Evolutionary conservation across 345 rosid genomes (phyloP).

Genomic region (Cardamine resedifolia): DNA sequence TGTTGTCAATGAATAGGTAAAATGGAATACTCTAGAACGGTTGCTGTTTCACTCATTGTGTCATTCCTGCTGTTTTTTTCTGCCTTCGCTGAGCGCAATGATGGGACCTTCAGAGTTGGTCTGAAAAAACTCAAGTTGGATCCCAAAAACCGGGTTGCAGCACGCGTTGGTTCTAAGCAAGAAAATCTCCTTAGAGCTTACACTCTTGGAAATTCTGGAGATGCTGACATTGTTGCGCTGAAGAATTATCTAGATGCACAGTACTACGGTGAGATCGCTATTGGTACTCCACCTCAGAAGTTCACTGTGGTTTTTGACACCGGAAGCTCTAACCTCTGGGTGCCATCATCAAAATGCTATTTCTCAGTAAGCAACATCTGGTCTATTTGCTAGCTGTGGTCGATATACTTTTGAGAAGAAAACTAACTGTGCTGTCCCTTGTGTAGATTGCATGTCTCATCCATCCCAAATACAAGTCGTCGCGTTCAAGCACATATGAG

Average conservation of each 20-base stretch:
- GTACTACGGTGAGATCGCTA: conserved; percentile 89
- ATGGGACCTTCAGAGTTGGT: conserved; percentile 64
- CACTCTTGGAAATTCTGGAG: conserved; percentile 42
- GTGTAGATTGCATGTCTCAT: conserved; percentile 74
- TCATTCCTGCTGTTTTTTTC: conserved; percentile 42
- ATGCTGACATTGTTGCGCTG: conserved; percentile 57
- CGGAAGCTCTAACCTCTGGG: conserved; percentile 96
- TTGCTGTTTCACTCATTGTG: conserved; percentile 45
- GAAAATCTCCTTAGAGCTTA: conserved; percentile 44
- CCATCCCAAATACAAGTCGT: conserved; percentile 78
- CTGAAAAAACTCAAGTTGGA: conserved; percentile 72
- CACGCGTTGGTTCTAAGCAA: conserved; percentile 52
- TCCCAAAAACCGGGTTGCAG: conserved; percentile 53
- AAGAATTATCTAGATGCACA: conserved; percentile 87
- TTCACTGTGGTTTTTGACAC: conserved; percentile 96
- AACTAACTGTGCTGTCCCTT: not conserved
- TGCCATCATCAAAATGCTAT: conserved; percentile 88
- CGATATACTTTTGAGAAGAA: not conserved
- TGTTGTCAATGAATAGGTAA: conserved; percentile 40
- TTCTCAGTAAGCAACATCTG: conserved; percentile 60
- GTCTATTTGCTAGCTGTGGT: conserved; percentile 14
- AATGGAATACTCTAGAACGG: conserved; percentile 47
- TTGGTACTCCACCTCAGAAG: conserved; percentile 93
- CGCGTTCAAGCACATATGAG: conserved; percentile 71
- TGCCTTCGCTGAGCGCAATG: conserved; percentile 44